Evolutionary conservation across 805 yeast species (phyloP).

Genomic region (Myxozyma geophila): DNA sequence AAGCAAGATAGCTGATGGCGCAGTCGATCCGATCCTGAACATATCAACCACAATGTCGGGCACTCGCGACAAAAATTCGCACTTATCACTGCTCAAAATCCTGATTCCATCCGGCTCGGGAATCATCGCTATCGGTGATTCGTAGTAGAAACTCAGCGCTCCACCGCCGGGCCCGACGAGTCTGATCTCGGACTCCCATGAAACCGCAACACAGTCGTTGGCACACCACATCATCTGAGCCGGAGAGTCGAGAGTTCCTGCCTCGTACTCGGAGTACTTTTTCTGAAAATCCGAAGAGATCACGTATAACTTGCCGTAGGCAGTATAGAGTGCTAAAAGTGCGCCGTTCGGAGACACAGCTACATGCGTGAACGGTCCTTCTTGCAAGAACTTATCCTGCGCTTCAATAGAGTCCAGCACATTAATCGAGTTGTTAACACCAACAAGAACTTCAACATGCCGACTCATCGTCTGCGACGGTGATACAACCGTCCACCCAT

Average conservation of each 20-base stretch:
- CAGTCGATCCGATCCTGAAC: slow-evolving; percentile 80
- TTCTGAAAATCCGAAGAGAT: slow-evolving; percentile 54
- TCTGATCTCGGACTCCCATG: slow-evolving; percentile 63
- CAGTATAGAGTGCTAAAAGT: slow-evolving; percentile 58
- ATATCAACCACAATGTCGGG: slow-evolving; percentile 59
- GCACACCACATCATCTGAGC: slow-evolving; percentile 81
- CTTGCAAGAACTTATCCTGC: slow-evolving; percentile 50
- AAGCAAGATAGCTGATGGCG: slow-evolving; percentile 78
- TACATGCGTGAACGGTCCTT: slow-evolving; percentile 55
- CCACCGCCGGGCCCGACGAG: slow-evolving; percentile 70
- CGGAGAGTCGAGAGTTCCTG: slow-evolving; percentile 45
- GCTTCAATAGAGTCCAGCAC: slow-evolving; percentile 42
- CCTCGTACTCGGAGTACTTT: slow-evolving; percentile 52
- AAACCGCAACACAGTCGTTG: slow-evolving; percentile 72
- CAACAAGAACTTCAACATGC: slow-evolving; percentile 43
- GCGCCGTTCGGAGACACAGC: slow-evolving; percentile 59
- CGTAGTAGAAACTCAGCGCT: slow-evolving; percentile 44
- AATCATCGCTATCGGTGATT: slow-evolving; percentile 50
- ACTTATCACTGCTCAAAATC: slow-evolving; percentile 59
- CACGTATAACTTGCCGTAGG: slow-evolving; percentile 54
- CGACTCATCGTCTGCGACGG: slow-evolving; percentile 39
- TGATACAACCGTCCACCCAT: slow-evolving; percentile 44
- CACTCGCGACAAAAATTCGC: slow-evolving; percentile 70
- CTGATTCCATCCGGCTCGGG: slow-evolving; percentile 74
- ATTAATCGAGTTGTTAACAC: slow-evolving; percentile 37